Percentiles rank a stretch among this genome's conserved stretches.
phyloP scores from a whole-genome alignment of 192 early-diverging fungal genomes.

The Powellomyces hirtus region DNA sequence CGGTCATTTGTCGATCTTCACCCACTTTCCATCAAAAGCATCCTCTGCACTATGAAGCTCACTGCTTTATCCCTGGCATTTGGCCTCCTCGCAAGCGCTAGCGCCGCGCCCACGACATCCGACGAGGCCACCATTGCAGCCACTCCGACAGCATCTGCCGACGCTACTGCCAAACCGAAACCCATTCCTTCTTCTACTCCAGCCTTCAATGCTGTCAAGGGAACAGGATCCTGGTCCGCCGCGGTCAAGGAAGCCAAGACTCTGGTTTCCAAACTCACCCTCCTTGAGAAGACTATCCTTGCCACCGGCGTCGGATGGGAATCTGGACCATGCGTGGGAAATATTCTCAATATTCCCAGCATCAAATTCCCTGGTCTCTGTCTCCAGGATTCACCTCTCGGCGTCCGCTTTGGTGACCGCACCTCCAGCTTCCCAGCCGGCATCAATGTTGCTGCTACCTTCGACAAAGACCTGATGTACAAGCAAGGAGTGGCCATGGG shows the following conservation, averaged over 20 bases:
- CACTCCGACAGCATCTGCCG: too few species aligned
- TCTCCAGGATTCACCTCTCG: slow-evolving; percentile 56
- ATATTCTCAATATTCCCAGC: slow-evolving; percentile 34
- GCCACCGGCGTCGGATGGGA: slow-evolving; percentile 51
- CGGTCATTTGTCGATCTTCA: too few species aligned
- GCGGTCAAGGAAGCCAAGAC: slow-evolving; percentile 25
- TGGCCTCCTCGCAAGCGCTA: too few species aligned
- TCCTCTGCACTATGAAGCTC: too few species aligned
- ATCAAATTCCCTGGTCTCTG: slow-evolving; percentile 52
- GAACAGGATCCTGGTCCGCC: slow-evolving; percentile 15
- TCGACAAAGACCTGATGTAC: slow-evolving; percentile 48
- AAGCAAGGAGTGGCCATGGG: slow-evolving; percentile 48
- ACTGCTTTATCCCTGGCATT: too few species aligned
- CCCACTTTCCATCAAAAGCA: too few species aligned
- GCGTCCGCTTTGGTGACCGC: slow-evolving; percentile 43
- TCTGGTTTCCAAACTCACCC: slow-evolving; percentile 35
- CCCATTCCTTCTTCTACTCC: too few species aligned
- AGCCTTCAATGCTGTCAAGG: too few species aligned
- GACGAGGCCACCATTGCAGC: too few species aligned
- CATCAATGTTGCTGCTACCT: slow-evolving; percentile 62
- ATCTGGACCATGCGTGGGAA: slow-evolving; percentile 46
- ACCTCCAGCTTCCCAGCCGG: slow-evolving; percentile 46
- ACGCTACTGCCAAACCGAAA: too few species aligned
- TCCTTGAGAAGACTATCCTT: slow-evolving; percentile 47
- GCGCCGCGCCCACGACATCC: too few species aligned